A percentile compares a stretch with the other conserved stretches of the same genome.
Evolutionary conservation across 176 grass and related monocot genomes (phyloP).

Genomic region (Eremochloa ophiuroides): DNA sequence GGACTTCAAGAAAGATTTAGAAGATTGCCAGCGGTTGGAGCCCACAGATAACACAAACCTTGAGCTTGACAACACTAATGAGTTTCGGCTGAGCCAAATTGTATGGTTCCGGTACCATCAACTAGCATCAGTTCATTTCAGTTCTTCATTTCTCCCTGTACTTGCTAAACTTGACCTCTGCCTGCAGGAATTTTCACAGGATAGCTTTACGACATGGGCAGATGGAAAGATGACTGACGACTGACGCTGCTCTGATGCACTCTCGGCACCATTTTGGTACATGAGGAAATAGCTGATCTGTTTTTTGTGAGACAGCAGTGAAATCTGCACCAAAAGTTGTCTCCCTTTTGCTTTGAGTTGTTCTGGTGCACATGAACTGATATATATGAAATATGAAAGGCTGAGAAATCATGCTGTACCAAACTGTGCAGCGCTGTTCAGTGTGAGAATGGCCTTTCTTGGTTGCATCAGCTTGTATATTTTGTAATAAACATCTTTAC

Average conservation of each 20-base stretch:
- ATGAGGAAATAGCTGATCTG: slow-evolving; percentile 31
- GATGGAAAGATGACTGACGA: slow-evolving; percentile 34
- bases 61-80: slow-evolving; percentile 43
- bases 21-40: slow-evolving; percentile 54
- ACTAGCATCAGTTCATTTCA: background rate
- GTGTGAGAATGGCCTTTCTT: background rate
- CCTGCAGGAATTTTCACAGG: slow-evolving; percentile 60
- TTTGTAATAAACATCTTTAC: background rate
- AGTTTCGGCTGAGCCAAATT: slow-evolving; percentile 83
- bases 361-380: background rate
- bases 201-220: slow-evolving; percentile 52
- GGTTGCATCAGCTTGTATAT: slow-evolving; percentile 18
- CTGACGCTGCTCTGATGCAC: slow-evolving; percentile 1
- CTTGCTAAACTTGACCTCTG: slow-evolving; percentile 12
- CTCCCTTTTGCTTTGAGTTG: background rate
- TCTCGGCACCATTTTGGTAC: slow-evolving; percentile 16
- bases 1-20: slow-evolving; percentile 79
- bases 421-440: background rate
- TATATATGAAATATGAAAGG: background rate
- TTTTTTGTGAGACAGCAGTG: background rate
- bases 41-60: slow-evolving; percentile 28
- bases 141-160: background rate
- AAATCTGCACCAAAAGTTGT: background rate
- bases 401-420: background rate
- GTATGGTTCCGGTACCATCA: slow-evolving; percentile 25